Conservation (phyloP, 2,329 filamentous ascomycete species). For the Exophiala oligosperma region DNA sequence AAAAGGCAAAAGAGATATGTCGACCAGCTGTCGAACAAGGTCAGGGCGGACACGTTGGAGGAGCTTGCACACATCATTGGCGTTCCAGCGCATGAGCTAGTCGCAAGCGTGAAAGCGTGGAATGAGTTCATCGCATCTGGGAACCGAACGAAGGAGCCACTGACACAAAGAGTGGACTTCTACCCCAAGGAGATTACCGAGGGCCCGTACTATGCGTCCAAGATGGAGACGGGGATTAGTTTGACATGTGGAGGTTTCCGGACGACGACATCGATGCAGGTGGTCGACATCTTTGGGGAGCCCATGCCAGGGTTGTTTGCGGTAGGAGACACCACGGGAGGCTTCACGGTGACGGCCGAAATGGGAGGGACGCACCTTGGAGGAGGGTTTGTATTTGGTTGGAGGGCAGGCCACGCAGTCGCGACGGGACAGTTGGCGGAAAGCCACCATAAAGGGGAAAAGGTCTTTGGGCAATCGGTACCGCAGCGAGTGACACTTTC, state of each 20-base stretch:
- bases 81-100: neutral
- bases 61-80: slow-evolving; percentile 3
- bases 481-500: neutral
- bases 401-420: slow-evolving; percentile 4
- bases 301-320: slow-evolving; percentile 10
- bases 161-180: slow-evolving; percentile 11
- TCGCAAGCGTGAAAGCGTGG: slow-evolving; percentile 1
- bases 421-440: neutral
- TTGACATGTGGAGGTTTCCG: slow-evolving; percentile 8
- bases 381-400: slow-evolving; percentile 6
- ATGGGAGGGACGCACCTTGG: slow-evolving; percentile 11
- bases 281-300: slow-evolving; percentile 7
- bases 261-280: slow-evolving; percentile 6
- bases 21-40: neutral
- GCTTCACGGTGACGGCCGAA: slow-evolving; percentile 5
- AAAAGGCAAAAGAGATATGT: neutral
- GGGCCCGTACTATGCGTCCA: slow-evolving; percentile 2
- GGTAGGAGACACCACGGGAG: slow-evolving; percentile 9
- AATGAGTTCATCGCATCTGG: slow-evolving; percentile 8
- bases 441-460: neutral
- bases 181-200: neutral
- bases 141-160: neutral
- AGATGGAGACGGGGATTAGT: slow-evolving; percentile 3
- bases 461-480: neutral
- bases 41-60: slow-evolving; percentile 4